Evolutionary conservation across 768 basidiomycete genomes (phyloP), one percentile per base, ranked within the genome.

Genomic region (Leccinum subgranulosum): DNA sequence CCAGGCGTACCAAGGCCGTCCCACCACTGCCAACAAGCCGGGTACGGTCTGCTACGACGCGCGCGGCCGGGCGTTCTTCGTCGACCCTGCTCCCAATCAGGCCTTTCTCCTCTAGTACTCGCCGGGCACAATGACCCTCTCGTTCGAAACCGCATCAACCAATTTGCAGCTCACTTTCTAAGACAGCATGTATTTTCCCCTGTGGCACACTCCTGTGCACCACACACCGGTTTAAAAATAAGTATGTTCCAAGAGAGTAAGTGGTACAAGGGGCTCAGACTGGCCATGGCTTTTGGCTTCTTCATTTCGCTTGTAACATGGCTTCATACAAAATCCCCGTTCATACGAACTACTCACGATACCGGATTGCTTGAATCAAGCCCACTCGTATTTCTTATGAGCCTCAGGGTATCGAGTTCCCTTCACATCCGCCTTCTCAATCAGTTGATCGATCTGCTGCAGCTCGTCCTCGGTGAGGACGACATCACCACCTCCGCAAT

Each of bases 401-500:
- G 53, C 29, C 1, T 55, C 58, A n/a, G 63, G 63, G 67, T 80
- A 81, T 47, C 81, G 71, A 11, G 56, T 65, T 10, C 82, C 82
- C 57, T 71, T 73, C 28, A 80, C 69, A 2, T 71, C 67, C 25
- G 69, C 63, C 7, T 60, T 68, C 21, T 73, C 66, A 1, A 82
- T 63, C 25, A 77, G 63, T 21, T 69, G 60, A 43, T 77, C 68
- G 46, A 85, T 73, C 53, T 75, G 74, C 53, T 65, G 60, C 28
- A 76, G 34, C 46, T 84, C 83, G 9, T 69, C 65, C 1, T 69
- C 58, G 1, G 73, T 69, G 36, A 85, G 70, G 46, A 62, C 66
- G 28, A 84, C 65, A 29, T 79, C 71, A 28, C 78, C 77, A 0
- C 77, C 79, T 12, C 66, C 68, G 29, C 75, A 66, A 49, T 81